Percentiles rank a stretch among this genome's conserved stretches.
phyloP scores from a whole-genome alignment of 345 rosid genomes.

The Anastatica hierochuntica region DNA sequence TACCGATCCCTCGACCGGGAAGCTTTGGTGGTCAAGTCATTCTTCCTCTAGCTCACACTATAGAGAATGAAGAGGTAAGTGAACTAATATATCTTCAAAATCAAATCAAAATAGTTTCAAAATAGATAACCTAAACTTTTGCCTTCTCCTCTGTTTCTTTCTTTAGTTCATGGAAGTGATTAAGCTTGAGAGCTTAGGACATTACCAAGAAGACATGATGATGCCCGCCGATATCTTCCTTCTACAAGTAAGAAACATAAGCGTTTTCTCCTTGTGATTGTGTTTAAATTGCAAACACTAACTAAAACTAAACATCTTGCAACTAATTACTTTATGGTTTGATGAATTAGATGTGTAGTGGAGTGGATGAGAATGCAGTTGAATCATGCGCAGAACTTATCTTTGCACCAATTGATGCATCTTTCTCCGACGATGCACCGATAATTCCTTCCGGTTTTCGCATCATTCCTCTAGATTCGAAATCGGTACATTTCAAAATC shows the following conservation, averaged over 20 bases:
- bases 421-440: conserved; percentile 93
- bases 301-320: too few relatives aligned
- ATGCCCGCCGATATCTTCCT: conserved; percentile 91
- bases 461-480: conserved; percentile 83
- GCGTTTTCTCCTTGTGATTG: neutral
- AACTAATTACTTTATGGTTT: neutral
- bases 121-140: neutral
- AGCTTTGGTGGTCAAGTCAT: conserved; percentile 90
- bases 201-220: conserved; percentile 76
- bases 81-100: neutral
- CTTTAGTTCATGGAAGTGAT: conserved; percentile 90
- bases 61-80: conserved; percentile 90
- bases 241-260: conserved; percentile 61
- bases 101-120: neutral
- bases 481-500: conserved; percentile 34
- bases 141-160: neutral
- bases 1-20: conserved; percentile 70
- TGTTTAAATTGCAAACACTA: neutral
- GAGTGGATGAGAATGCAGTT: conserved; percentile 79
- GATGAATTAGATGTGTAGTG: conserved; percentile 71
- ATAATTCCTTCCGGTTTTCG: conserved; percentile 95
- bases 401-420: conserved; percentile 94
- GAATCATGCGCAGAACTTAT: conserved; percentile 82
- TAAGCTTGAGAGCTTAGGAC: conserved; percentile 75
- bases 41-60: conserved; percentile 93